These are phyloP conservation scores for Cerioporus squamosus DNA, from an alignment of 1,284 basidiomycete species.

Conservation along the genomic window DNA sequence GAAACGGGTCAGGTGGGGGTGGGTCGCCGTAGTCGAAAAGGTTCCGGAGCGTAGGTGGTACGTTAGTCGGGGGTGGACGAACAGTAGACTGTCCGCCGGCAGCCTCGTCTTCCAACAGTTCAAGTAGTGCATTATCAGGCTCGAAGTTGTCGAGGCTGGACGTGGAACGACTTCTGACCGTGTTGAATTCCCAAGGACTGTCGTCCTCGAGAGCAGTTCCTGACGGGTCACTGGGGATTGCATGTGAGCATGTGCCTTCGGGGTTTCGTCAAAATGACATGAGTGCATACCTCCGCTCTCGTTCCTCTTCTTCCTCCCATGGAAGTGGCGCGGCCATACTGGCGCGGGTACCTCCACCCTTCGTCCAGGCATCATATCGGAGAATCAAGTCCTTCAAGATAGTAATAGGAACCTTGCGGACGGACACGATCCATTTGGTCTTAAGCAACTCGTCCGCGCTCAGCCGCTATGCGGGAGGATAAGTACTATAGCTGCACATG, in stretches of 20 bases:
- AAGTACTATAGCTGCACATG: neutral
- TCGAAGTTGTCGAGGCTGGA: constrained; percentile 24
- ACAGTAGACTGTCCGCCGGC: constrained; percentile 44
- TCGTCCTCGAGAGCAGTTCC: constrained; percentile 43
- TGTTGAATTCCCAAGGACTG: constrained; percentile 79
- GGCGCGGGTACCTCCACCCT: constrained; percentile 79
- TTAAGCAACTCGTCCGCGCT: constrained; percentile 90
- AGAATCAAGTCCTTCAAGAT: constrained; percentile 85
- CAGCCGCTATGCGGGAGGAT: constrained; percentile 63
- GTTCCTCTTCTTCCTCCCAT: constrained; percentile 70
- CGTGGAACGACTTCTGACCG: constrained; percentile 52
- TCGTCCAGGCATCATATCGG: constrained; percentile 77
- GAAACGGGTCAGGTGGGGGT: constrained; percentile 46
- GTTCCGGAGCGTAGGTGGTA: constrained; percentile 73
- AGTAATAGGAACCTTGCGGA: constrained; percentile 71
- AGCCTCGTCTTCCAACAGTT: constrained; percentile 15
- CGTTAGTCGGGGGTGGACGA: constrained; percentile 47
- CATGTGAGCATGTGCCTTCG: neutral
- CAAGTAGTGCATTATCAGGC: constrained; percentile 18
- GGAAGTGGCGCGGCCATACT: constrained; percentile 77
- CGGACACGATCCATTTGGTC: constrained; percentile 91
- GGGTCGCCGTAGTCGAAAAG: constrained; percentile 64
- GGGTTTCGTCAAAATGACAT: neutral
- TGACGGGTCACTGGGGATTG: constrained; percentile 11
- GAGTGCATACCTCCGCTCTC: constrained; percentile 45